These are phyloP conservation scores for Aspergillus aculeatus DNA, from an alignment of 2,329 filamentous ascomycete genomes.

Conservation along the genomic window DNA sequence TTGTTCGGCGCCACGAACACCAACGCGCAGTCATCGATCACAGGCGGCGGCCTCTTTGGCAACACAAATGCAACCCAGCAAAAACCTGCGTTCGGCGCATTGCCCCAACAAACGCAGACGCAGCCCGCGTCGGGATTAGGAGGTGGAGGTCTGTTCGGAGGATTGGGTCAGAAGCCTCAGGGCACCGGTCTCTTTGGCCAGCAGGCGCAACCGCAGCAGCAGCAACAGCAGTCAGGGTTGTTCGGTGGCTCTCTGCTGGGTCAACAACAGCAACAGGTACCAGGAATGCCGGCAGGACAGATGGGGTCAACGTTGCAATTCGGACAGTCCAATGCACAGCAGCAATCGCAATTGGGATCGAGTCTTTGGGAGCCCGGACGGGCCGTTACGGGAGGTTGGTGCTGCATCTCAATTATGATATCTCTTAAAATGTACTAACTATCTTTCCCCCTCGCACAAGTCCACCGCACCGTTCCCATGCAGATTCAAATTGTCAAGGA, in stretches of 20 bases:
- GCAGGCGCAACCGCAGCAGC: slow-evolving; percentile 30
- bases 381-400: slow-evolving; percentile 43
- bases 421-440: background rate
- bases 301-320: slow-evolving; percentile 32
- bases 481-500: slow-evolving; percentile 61
- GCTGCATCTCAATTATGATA: slow-evolving; percentile 10
- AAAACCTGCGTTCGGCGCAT: slow-evolving; percentile 28
- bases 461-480: slow-evolving; percentile 60
- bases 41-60: slow-evolving; percentile 40
- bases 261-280: slow-evolving; percentile 29
- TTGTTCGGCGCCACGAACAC: slow-evolving; percentile 28
- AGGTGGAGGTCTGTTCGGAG: slow-evolving; percentile 23
- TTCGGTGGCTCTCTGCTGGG: slow-evolving; percentile 38
- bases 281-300: slow-evolving; percentile 14
- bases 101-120: slow-evolving; percentile 22
- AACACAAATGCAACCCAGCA: slow-evolving; percentile 21
- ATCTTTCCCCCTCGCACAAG: slow-evolving; percentile 27
- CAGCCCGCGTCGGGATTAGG: slow-evolving; percentile 19
- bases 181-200: no score
- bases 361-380: slow-evolving; percentile 46
- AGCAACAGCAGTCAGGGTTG: slow-evolving; percentile 28
- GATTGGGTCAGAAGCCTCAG: slow-evolving; percentile 11
- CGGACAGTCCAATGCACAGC: slow-evolving; percentile 38
- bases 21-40: slow-evolving; percentile 14
- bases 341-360: slow-evolving; percentile 33